phyloP scores from a whole-genome alignment of 2,329 filamentous ascomycete species.

The Penicillium sp. region DNA sequence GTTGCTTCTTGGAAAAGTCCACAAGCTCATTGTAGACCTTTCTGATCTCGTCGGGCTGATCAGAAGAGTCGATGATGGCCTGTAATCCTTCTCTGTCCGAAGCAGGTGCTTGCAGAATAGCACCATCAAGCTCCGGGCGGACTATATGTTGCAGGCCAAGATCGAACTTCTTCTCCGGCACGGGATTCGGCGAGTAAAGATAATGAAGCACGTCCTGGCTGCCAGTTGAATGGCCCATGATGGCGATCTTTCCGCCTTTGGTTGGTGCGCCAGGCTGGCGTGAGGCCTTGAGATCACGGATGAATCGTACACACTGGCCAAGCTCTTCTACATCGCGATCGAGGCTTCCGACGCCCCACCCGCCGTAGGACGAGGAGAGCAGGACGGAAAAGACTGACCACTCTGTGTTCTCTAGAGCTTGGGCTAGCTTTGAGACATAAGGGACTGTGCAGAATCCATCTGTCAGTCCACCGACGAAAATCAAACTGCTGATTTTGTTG shows the following conservation, averaged over 20 bases:
- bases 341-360: constrained; percentile 58
- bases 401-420: constrained; percentile 47
- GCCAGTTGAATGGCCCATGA: constrained; percentile 71
- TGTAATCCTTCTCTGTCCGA: constrained; percentile 70
- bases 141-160: constrained; percentile 33
- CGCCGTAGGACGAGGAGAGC: constrained; percentile 54
- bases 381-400: constrained; percentile 57
- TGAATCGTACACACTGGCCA: constrained; percentile 53
- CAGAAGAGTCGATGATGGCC: constrained; percentile 22
- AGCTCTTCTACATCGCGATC: constrained; percentile 58
- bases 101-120: constrained; percentile 77
- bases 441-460: constrained; percentile 59
- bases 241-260: constrained; percentile 55
- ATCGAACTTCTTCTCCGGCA: constrained; percentile 29
- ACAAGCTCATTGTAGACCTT: constrained; percentile 38
- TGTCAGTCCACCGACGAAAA: constrained; percentile 61
- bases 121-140: constrained; percentile 65
- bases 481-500: constrained; percentile 49
- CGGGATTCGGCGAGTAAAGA: constrained; percentile 47
- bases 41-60: constrained; percentile 18
- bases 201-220: constrained; percentile 71
- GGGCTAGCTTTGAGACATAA: constrained; percentile 54
- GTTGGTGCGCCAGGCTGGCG: constrained; percentile 8
- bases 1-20: constrained; percentile 31
- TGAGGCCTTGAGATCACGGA: constrained; percentile 40